Base-by-base conservation (phyloP, 352 stramenopile species). In the Pythium guiyangense region DNA sequence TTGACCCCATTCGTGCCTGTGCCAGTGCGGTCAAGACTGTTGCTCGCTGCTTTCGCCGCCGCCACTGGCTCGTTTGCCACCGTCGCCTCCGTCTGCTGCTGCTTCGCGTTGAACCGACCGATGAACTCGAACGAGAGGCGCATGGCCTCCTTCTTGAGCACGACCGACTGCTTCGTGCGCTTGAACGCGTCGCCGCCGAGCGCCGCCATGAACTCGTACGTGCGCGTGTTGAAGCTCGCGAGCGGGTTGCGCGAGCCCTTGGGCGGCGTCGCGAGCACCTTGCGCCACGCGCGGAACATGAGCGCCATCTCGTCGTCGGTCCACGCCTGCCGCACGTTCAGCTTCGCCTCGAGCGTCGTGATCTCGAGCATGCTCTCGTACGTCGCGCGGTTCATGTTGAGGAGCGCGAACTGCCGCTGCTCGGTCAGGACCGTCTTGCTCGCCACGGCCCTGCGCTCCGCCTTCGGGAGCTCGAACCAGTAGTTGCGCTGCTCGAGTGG, bases 61-160 rank as follows among this genome's bases (percentile, higher is more conserved):
- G n/a, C n/a, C n/a, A n/a, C n/a, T n/a, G n/a, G n/a, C n/a, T n/a
- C n/a, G n/a, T n/a, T n/a, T n/a, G n/a, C n/a, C n/a, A n/a, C n/a
- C n/a, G n/a, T n/a, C n/a, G n/a, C n/a, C n/a, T n/a, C n/a, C n/a
- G n/a, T n/a, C n/a, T n/a, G n/a, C n/a, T n/a, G n/a, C n/a, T n/a
- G n/a, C n/a, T n/a, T n/a, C n/a, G 42, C 29, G 40, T 62, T 52
- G 48, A 49, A 62, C 27, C 25, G 11, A 10, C 6, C 5, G 22
- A 62, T 56, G 31, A 62, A 56, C 27, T 62, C 56, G 40, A 27
- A 48, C 56, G 56, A 62, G 18, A 46, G 11, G 27, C 52, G 52
- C 56, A 56, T 55, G 15, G 48, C 34, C 20, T 62, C 56, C 10
- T 62, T 62, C 39, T 62, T 62, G 12, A 62, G 37, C 2, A 56